Conservation (phyloP, 2,329 filamentous ascomycete genomes). For the Ciborinia camelliae region DNA sequence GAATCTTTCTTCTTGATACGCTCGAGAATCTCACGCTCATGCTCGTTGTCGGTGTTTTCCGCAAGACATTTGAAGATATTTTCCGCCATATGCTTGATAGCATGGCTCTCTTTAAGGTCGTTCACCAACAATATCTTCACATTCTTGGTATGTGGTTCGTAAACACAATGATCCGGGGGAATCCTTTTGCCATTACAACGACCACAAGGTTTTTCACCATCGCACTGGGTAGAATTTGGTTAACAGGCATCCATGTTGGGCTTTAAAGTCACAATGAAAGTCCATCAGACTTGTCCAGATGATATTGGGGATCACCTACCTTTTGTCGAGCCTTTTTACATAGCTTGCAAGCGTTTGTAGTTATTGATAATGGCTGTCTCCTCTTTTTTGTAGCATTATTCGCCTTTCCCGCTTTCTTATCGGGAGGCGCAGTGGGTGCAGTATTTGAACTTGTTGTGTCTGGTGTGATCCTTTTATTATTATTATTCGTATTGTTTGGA, state of each 20-base stretch:
- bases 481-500: background rate
- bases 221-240: slow-evolving; percentile 31
- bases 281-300: background rate
- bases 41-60: slow-evolving; percentile 32
- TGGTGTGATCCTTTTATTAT: background rate
- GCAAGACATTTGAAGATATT: slow-evolving; percentile 30
- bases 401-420: background rate
- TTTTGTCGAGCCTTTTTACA: slow-evolving; percentile 25
- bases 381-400: background rate
- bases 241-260: background rate
- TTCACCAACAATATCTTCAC: slow-evolving; percentile 38
- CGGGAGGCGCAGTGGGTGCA: no score
- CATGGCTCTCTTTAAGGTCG: slow-evolving; percentile 21
- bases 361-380: background rate
- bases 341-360: background rate
- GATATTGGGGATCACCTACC: slow-evolving; percentile 28
- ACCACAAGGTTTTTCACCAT: slow-evolving; percentile 37
- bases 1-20: slow-evolving; percentile 34
- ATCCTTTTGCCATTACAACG: slow-evolving; percentile 34
- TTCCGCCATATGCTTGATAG: background rate
- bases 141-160: slow-evolving; percentile 39
- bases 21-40: slow-evolving; percentile 35
- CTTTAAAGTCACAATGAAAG: background rate
- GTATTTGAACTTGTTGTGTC: background rate
- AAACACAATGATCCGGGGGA: slow-evolving; percentile 30